Conservation (phyloP, 768 basidiomycete genomes). For the Mycena pura region DNA sequence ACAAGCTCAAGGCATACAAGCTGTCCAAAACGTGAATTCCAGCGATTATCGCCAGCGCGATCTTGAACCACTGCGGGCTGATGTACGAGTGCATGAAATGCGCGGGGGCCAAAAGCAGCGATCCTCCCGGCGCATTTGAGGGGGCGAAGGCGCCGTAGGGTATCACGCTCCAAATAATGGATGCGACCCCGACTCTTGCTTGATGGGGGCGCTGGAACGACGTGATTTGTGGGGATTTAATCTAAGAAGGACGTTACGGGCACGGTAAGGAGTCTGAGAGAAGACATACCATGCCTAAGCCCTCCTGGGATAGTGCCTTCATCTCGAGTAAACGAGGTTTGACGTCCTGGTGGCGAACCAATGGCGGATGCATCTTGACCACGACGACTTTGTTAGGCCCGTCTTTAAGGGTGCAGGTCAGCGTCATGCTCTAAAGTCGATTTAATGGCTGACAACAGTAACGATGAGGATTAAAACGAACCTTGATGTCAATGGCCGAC, state of each 20-base stretch:
- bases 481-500: slow-evolving; percentile 73
- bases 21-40: slow-evolving; percentile 53
- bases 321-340: slow-evolving; percentile 80
- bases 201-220: slow-evolving; percentile 55
- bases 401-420: slow-evolving; percentile 64
- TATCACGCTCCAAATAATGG: slow-evolving; percentile 42
- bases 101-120: slow-evolving; percentile 41
- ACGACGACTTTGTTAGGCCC: slow-evolving; percentile 54
- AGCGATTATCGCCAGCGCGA: slow-evolving; percentile 21
- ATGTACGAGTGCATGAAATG: slow-evolving; percentile 37
- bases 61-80: slow-evolving; percentile 6
- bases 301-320: slow-evolving; percentile 82
- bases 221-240: slow-evolving; percentile 66
- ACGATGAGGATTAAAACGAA: slow-evolving; percentile 31
- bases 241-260: slow-evolving; percentile 41
- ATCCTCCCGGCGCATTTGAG: slow-evolving; percentile 27
- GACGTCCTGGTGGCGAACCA: slow-evolving; percentile 79
- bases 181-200: slow-evolving; percentile 29
- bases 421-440: slow-evolving; percentile 64
- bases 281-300: slow-evolving; percentile 74
- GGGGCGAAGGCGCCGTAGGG: slow-evolving; percentile 30
- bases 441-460: neutral
- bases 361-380: slow-evolving; percentile 73
- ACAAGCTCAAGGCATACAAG: slow-evolving; percentile 52
- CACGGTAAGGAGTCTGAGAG: neutral